A percentile compares a stretch with the other conserved stretches of the same genome.
phyloP scores from a whole-genome alignment of 2,329 filamentous ascomycete genomes.

The Aphanoascus verrucosus region DNA sequence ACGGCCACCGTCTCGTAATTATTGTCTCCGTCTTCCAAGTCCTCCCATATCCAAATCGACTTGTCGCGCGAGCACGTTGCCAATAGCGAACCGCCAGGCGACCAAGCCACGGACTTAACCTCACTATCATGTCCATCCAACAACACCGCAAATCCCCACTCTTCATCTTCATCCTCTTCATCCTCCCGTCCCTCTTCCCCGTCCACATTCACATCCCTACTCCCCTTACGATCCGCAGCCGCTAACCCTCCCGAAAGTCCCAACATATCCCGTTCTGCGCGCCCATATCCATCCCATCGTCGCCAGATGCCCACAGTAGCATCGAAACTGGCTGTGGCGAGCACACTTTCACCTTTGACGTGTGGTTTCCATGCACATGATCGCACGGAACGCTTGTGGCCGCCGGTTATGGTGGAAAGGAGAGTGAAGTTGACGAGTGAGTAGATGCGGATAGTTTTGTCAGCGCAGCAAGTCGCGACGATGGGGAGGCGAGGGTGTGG shows the following conservation, averaged over 20 bases:
- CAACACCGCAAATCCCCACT: conserved; percentile 87
- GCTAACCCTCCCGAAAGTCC: conserved; percentile 21
- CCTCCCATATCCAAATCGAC: conserved; percentile 97
- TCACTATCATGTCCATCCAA: conserved; percentile 93
- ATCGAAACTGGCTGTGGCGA: conserved; percentile 91
- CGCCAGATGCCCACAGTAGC: conserved; percentile 79
- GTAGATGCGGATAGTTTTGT: conserved; percentile 81
- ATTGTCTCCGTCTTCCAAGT: conserved; percentile 72
- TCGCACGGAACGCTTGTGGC: conserved; percentile 84
- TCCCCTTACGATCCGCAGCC: conserved; percentile 31
- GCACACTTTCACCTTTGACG: conserved; percentile 55
- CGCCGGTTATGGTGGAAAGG: conserved; percentile 69
- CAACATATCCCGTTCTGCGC: conserved; percentile 19
- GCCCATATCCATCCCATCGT: conserved; percentile 44
- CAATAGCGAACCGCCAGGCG: conserved; percentile 59
- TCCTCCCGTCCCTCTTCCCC: conserved; percentile 34
- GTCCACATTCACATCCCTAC: conserved; percentile 21
- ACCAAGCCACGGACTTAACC: conserved; percentile 67
- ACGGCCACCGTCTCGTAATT: conserved; percentile 97
- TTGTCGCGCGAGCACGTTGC: conserved; percentile 91
- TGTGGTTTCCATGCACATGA: conserved; percentile 77
- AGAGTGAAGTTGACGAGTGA: conserved; percentile 70
- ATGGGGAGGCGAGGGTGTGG: conserved; percentile 82
- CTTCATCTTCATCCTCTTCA: conserved; percentile 55
- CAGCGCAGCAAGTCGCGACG: conserved; percentile 75